Conservation (phyloP, 1,284 basidiomycete genomes). For the Apiotrichum veenhuisii region DNA sequence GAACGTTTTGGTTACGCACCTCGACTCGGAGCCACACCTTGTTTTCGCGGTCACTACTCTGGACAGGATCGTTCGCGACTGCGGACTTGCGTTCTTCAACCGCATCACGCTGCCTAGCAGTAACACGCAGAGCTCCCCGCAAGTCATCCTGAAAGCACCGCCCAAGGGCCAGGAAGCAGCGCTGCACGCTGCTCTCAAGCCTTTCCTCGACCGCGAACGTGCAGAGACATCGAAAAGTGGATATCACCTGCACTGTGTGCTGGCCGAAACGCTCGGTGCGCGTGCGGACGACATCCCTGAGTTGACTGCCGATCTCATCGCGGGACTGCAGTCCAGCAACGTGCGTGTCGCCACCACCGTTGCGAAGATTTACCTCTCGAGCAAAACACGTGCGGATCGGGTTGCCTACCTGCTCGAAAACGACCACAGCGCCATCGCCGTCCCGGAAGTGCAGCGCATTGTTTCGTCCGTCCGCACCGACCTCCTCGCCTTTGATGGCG, state of each 20-base stretch:
- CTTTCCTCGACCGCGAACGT: too few relatives aligned
- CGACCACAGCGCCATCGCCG: not conserved
- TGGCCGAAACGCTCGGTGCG: too few relatives aligned
- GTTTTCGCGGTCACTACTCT: not conserved
- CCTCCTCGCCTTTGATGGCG: not conserved
- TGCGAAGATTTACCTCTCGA: not conserved
- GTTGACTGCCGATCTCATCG: too few relatives aligned
- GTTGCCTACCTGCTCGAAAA: not conserved
- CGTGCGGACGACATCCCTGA: not conserved
- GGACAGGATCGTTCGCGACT: not conserved
- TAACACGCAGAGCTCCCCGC: too few relatives aligned
- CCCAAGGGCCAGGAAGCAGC: too few relatives aligned
- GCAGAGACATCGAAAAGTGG: too few relatives aligned
- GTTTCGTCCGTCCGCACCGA: not conserved
- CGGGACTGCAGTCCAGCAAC: not conserved
- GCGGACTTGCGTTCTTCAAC: not conserved
- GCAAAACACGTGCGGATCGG: not conserved
- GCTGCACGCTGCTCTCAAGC: too few relatives aligned
- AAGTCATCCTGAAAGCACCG: too few relatives aligned
- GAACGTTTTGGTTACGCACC: not conserved
- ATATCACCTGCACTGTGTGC: too few relatives aligned
- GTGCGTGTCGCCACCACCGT: too few relatives aligned
- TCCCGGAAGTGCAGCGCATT: not conserved
- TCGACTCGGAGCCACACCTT: not conserved
- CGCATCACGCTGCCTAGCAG: too few relatives aligned